Base-by-base conservation (phyloP, 176 grass and related monocot genomes). In the Saccharum spontaneum region DNA sequence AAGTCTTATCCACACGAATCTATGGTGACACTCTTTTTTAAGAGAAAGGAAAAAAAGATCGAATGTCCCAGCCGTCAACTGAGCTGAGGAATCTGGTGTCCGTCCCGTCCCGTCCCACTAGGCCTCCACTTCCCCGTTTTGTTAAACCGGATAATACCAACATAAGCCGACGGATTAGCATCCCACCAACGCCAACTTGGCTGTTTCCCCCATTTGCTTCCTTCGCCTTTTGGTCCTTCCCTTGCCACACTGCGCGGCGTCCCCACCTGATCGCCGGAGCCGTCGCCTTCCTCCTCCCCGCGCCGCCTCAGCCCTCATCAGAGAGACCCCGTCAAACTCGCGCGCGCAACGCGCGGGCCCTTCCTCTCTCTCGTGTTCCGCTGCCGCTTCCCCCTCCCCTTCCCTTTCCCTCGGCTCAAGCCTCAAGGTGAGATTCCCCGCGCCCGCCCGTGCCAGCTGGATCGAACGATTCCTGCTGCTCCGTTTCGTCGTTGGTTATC, bases 141-240 rank as follows among this genome's bases (percentile, higher is more conserved):
- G 79, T 70, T 60, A 81, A 89, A 63, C 54, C 78, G 83, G 82
- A 89, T 89, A 85, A 82, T 52, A 22, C 71, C 17, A 33, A 24
- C 50, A 76, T 71, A 63, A 89, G 3, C 71, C 41, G 64, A 46
- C 46, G 40, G 71, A 65, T 63, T 57, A 22, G 74, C 80, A 45
- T 38, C 73, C 31, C 79, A 69, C 30, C 40, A 78, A 45, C 87
- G 74, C 41, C 30, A 76, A 59, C 66, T 82, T 82, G 79, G 48
- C 66, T 37, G 66, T 67, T 81, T 81, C 79, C 79, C 72, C 75
- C 66, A 14, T 57, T 82, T 17, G 14, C 11, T 68, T 37, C 30
- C 34, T 54, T 11, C 23, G 30, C 9, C 16, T 54, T 54, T 54
- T 18, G 49, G 1, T 9, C 41, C 9, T 43, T 43, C 9, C 9